phyloP scores from a whole-genome alignment of 2,329 filamentous ascomycete species.

The Pseudocercospora fuligena region DNA sequence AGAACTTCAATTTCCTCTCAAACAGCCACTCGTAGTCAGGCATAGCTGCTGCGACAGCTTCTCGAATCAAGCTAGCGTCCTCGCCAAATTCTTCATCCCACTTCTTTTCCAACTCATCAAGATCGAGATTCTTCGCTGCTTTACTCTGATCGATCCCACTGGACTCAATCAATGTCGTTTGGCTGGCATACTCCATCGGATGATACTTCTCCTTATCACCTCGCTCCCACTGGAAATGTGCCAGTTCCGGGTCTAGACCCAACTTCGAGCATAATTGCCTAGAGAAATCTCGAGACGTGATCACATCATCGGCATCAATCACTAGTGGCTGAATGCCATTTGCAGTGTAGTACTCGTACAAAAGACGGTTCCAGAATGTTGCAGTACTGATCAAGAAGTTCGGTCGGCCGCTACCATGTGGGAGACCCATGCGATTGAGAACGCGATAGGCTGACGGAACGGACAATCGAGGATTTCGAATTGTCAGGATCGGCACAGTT shows the following conservation, averaged over 20 bases:
- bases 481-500: constrained; percentile 19
- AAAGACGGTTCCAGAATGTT: constrained; percentile 38
- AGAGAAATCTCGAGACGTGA: constrained; percentile 40
- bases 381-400: constrained; percentile 36
- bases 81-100: constrained; percentile 5
- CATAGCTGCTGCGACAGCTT: neutral
- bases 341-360: constrained; percentile 44
- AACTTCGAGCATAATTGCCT: constrained; percentile 19
- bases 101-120: neutral
- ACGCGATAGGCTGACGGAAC: constrained; percentile 47
- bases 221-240: constrained; percentile 32
- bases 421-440: constrained; percentile 15
- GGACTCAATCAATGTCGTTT: constrained; percentile 13
- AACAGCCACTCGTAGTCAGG: constrained; percentile 6
- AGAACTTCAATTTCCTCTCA: constrained; percentile 5
- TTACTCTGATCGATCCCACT: neutral
- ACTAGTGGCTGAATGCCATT: constrained; percentile 37
- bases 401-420: constrained; percentile 22
- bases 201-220: constrained; percentile 1
- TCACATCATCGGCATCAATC: constrained; percentile 47
- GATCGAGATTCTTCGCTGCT: constrained; percentile 4
- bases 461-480: constrained; percentile 44
- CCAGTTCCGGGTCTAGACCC: constrained; percentile 40
- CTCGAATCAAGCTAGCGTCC: neutral
- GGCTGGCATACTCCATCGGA: constrained; percentile 15